Percentiles rank a stretch among this genome's conserved stretches.
These are phyloP conservation scores for Pestalotiopsis sp. DNA, from an alignment of 2,329 filamentous ascomycete genomes.

Conservation along the genomic window DNA sequence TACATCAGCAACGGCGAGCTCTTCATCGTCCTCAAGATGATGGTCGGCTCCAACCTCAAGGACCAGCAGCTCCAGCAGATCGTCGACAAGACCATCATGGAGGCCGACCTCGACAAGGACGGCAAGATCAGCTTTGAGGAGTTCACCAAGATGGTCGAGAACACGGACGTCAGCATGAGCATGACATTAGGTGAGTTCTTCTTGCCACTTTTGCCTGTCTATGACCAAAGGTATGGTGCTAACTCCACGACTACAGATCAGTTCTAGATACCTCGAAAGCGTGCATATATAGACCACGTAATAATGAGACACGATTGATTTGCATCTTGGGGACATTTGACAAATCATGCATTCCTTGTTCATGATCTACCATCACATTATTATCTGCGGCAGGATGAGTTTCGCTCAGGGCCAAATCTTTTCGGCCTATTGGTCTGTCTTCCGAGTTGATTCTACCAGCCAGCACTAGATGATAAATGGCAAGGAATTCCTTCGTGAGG, in stretches of 20 bases:
- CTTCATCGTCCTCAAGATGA: slow-evolving; percentile 99
- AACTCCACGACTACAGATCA: slow-evolving; percentile 23
- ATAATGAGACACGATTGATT: slow-evolving; percentile 23
- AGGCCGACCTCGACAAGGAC: slow-evolving; percentile 93
- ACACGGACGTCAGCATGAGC: slow-evolving; percentile 78
- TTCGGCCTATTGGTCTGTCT: too few species aligned
- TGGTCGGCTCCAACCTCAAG: slow-evolving; percentile 99
- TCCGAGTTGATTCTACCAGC: too few species aligned
- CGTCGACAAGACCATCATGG: slow-evolving; percentile 99
- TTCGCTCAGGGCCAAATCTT: too few species aligned
- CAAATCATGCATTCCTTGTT: not conserved
- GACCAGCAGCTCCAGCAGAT: slow-evolving; percentile 99
- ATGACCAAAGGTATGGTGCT: not conserved
- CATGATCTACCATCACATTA: not conserved
- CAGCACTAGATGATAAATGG: too few species aligned
- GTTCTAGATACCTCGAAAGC: slow-evolving; percentile 28
- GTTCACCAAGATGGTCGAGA: slow-evolving; percentile 99
- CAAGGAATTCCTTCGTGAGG: too few species aligned
- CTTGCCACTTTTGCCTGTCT: not conserved
- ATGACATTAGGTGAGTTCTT: slow-evolving; percentile 67
- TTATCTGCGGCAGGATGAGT: too few species aligned
- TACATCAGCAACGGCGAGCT: slow-evolving; percentile 99
- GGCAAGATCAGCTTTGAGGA: slow-evolving; percentile 99
- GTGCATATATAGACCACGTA: slow-evolving; percentile 16
- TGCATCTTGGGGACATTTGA: not conserved